phyloP scores from a whole-genome alignment of 371 early-diverging fungal genomes.

The Apophysomyces ossiformis region DNA sequence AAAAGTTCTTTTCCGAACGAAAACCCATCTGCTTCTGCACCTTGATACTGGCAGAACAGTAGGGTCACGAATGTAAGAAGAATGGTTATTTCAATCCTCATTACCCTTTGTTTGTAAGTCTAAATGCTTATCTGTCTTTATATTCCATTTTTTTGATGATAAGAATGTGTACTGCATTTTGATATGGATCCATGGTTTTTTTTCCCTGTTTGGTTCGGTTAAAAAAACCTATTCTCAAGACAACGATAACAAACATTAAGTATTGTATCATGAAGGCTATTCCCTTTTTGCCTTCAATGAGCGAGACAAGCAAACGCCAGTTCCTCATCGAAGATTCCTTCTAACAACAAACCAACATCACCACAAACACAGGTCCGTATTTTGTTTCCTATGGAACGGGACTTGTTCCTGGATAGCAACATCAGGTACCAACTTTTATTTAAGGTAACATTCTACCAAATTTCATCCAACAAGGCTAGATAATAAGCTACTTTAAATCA shows the following conservation, averaged over 20 bases:
- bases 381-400: too few relatives aligned
- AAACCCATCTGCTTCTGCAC: not conserved
- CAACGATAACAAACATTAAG: too few relatives aligned
- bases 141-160: not conserved
- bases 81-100: not conserved
- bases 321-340: not conserved
- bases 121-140: not conserved
- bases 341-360: not conserved
- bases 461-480: too few relatives aligned
- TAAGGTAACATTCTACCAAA: too few relatives aligned
- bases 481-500: too few relatives aligned
- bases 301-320: too few relatives aligned
- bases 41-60: not conserved
- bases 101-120: not conserved
- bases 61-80: not conserved
- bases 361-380: too few relatives aligned
- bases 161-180: slow-evolving; percentile 3
- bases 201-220: not conserved
- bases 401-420: too few relatives aligned
- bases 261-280: too few relatives aligned
- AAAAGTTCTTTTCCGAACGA: not conserved
- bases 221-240: too few relatives aligned
- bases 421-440: too few relatives aligned
- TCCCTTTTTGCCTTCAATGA: too few relatives aligned
- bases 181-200: not conserved